phyloP scores from a whole-genome alignment of 106 monocot genomes.

The Gastrodia elata region DNA sequence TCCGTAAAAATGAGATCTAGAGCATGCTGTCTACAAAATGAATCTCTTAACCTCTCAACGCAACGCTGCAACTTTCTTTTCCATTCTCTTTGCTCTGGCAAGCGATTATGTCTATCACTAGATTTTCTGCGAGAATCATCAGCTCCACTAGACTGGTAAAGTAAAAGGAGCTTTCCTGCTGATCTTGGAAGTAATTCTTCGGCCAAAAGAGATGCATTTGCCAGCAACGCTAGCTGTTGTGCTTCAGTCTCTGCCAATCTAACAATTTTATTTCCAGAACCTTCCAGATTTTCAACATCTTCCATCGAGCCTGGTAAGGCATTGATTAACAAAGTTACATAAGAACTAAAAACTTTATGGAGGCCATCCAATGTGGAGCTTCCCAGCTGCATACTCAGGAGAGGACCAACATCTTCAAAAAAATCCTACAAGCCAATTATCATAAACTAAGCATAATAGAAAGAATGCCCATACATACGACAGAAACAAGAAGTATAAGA shows the following conservation, averaged over 20 bases:
- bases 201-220: conserved; percentile 87
- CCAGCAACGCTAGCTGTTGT: conserved; percentile 82
- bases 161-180: conserved; percentile 67
- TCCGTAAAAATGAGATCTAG: conserved; percentile 97
- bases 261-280: conserved; percentile 72
- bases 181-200: conserved; percentile 86
- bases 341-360: conserved; percentile 70
- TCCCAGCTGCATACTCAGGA: conserved; percentile 80
- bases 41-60: conserved; percentile 71
- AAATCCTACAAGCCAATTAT: conserved; percentile 61
- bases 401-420: conserved; percentile 85
- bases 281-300: conserved; percentile 64
- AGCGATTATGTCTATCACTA: conserved; percentile 42
- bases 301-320: conserved; percentile 86
- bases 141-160: conserved; percentile 28
- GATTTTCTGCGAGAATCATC: conserved; percentile 56
- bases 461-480: background rate
- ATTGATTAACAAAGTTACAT: conserved; percentile 66
- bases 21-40: conserved; percentile 89
- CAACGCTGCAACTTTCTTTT: conserved; percentile 69
- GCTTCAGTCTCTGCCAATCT: conserved; percentile 75
- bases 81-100: conserved; percentile 88
- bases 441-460: conserved; percentile 1
- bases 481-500: background rate
- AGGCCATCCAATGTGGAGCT: conserved; percentile 78